phyloP scores from a whole-genome alignment of 208 protist genomes.

The Blechomonas ayalai region DNA sequence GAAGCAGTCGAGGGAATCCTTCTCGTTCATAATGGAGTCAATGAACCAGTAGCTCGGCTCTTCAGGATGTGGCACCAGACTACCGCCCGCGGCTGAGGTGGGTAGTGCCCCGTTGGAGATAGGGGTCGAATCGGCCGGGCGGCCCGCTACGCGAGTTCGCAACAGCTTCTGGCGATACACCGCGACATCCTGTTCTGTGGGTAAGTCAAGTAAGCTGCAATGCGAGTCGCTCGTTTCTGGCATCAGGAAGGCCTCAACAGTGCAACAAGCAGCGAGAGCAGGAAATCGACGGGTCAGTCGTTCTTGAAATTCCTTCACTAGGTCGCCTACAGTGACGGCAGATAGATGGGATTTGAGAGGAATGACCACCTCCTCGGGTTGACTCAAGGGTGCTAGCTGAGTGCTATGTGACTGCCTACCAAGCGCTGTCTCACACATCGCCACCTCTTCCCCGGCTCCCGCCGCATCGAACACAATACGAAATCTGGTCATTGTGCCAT shows the following conservation, averaged over 20 bases:
- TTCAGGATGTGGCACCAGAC: not conserved
- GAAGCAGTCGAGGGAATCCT: slow-evolving; percentile 27
- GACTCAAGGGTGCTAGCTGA: not conserved
- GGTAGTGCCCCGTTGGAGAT: not conserved
- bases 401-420: slow-evolving; percentile 1
- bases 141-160: not conserved
- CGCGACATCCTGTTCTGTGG: too few relatives aligned
- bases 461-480: too few relatives aligned
- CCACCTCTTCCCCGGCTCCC: too few relatives aligned
- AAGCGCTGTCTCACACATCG: slow-evolving; percentile 15
- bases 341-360: slow-evolving; percentile 1
- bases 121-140: not conserved
- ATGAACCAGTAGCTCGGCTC: slow-evolving; percentile 5
- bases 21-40: slow-evolving; percentile 16
- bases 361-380: slow-evolving; percentile 4
- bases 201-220: too few relatives aligned
- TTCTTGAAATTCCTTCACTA: not conserved
- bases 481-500: too few relatives aligned
- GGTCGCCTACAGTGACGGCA: not conserved
- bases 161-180: not conserved
- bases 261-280: not conserved
- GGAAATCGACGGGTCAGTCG: slow-evolving; percentile 1
- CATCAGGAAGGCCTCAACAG: not conserved
- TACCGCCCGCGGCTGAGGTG: too few relatives aligned
- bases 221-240: not conserved